These are phyloP conservation scores for Passiflora organensis DNA, from an alignment of 345 rosid species.

Conservation along the genomic window DNA sequence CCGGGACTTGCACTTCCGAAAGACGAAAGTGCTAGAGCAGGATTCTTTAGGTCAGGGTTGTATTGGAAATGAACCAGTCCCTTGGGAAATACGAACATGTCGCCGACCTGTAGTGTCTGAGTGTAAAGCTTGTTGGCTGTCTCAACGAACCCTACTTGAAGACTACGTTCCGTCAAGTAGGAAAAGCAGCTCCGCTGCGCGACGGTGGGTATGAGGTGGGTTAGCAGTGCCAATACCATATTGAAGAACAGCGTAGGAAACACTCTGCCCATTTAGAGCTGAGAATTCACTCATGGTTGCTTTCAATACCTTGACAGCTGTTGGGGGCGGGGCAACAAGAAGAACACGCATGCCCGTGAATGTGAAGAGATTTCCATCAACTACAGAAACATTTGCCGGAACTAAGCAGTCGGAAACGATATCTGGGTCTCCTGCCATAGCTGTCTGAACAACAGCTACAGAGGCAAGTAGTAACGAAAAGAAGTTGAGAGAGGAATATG, in stretches of 20 bases:
- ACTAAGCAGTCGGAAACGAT: slow-evolving; percentile 26
- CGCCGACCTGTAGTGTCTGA: slow-evolving; percentile 26
- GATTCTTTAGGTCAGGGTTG: slow-evolving; percentile 7
- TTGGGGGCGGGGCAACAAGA: not conserved
- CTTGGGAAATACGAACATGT: slow-evolving; percentile 35
- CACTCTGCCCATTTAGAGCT: slow-evolving; percentile 35
- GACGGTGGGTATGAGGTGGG: slow-evolving; percentile 37
- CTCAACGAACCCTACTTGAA: slow-evolving; percentile 41
- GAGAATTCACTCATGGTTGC: slow-evolving; percentile 32
- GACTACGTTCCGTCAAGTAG: slow-evolving; percentile 17
- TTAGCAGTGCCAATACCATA: slow-evolving; percentile 20
- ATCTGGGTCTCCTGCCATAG: slow-evolving; percentile 33
- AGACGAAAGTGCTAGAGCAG: slow-evolving; percentile 20
- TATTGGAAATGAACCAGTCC: slow-evolving; percentile 36
- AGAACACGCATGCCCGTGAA: slow-evolving; percentile 24
- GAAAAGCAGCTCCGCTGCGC: slow-evolving; percentile 28
- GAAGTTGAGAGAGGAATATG: too few species aligned
- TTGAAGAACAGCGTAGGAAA: slow-evolving; percentile 30
- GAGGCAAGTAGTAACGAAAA: not conserved
- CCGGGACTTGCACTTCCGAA: slow-evolving; percentile 35
- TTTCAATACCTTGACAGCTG: slow-evolving; percentile 19
- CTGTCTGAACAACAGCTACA: slow-evolving; percentile 4
- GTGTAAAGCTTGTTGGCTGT: slow-evolving; percentile 34
- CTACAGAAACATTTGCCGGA: slow-evolving; percentile 9
- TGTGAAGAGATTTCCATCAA: slow-evolving; percentile 32